Conservation (phyloP, 2,329 filamentous ascomycete species). For the Pyricularia sp. region DNA sequence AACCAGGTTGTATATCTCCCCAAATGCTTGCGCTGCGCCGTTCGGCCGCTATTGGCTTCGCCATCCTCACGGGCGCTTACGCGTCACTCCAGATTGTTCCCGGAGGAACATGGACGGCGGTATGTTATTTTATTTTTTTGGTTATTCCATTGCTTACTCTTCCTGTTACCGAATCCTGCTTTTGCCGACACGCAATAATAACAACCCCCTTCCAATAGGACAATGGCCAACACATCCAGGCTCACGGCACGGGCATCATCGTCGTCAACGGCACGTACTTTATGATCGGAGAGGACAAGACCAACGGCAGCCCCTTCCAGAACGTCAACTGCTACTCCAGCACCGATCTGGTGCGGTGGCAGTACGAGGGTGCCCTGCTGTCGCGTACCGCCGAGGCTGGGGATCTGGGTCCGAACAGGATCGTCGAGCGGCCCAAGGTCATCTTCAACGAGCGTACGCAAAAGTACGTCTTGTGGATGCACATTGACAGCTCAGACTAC, state of each 20-base stretch:
- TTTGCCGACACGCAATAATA: too few species aligned
- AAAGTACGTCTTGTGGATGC: conserved; percentile 45
- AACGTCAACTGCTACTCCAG: conserved; percentile 63
- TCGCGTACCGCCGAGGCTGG: conserved; percentile 10
- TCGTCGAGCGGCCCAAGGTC: conserved; percentile 62
- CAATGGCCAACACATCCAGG: conserved; percentile 45
- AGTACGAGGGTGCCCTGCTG: conserved; percentile 13
- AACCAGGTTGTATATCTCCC: not conserved
- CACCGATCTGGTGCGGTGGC: conserved; percentile 46
- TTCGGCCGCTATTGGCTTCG: not conserved
- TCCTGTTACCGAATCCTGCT: not conserved
- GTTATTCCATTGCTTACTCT: not conserved
- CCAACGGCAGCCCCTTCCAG: conserved; percentile 50
- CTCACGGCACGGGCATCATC: conserved; percentile 57
- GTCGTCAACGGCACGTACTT: conserved; percentile 51
- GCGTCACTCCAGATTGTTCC: conserved; percentile 14
- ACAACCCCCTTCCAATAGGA: not conserved
- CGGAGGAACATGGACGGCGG: conserved; percentile 16
- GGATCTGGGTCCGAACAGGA: conserved; percentile 27
- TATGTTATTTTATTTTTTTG: conserved; percentile 1
- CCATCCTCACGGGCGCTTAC: not conserved
- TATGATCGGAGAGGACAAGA: conserved; percentile 62
- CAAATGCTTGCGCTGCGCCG: not conserved
- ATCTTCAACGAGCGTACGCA: conserved; percentile 53
- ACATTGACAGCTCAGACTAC: conserved; percentile 48